Evolutionary conservation across 108 stramenopile species (phyloP).

Genomic region (Conticribra weissflogii): DNA sequence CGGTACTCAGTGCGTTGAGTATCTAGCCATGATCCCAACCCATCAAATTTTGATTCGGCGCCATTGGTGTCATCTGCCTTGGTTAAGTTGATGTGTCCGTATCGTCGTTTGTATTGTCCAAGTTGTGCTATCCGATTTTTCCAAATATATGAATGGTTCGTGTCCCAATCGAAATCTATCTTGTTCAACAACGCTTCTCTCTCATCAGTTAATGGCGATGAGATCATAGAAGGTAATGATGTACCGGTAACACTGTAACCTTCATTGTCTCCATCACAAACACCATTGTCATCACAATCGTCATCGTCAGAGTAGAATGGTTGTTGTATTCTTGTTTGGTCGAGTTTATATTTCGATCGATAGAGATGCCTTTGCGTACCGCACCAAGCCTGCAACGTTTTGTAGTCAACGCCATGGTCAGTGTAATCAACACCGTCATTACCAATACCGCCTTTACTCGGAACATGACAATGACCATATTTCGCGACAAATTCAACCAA

Average conservation of each 20-base stretch:
- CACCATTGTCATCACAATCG: no score
- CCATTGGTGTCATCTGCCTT: neutral
- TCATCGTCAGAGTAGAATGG: no score
- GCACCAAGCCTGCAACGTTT: slow-evolving; percentile 39
- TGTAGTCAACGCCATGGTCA: no score
- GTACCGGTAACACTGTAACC: neutral
- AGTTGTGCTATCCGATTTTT: slow-evolving; percentile 12
- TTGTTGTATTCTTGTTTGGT: no score
- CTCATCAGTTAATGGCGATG: neutral
- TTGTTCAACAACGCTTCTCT: neutral
- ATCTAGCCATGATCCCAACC: slow-evolving; percentile 65
- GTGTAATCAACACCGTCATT: no score
- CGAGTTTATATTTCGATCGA: neutral
- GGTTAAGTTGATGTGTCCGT: slow-evolving; percentile 14
- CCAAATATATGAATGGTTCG: slow-evolving; percentile 9
- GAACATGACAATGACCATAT: slow-evolving; percentile 54
- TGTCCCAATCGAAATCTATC: slow-evolving; percentile 10
- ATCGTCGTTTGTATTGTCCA: slow-evolving; percentile 5
- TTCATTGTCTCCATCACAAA: no score
- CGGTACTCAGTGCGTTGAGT: slow-evolving; percentile 60
- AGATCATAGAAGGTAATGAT: neutral
- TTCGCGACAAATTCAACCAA: slow-evolving; percentile 42
- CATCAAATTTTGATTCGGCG: slow-evolving; percentile 9
- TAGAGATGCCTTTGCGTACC: neutral
- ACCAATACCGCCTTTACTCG: slow-evolving; percentile 3